Evolutionary conservation across 2,329 filamentous ascomycete species (phyloP).

Genomic region (Chaetomium sp.): DNA sequence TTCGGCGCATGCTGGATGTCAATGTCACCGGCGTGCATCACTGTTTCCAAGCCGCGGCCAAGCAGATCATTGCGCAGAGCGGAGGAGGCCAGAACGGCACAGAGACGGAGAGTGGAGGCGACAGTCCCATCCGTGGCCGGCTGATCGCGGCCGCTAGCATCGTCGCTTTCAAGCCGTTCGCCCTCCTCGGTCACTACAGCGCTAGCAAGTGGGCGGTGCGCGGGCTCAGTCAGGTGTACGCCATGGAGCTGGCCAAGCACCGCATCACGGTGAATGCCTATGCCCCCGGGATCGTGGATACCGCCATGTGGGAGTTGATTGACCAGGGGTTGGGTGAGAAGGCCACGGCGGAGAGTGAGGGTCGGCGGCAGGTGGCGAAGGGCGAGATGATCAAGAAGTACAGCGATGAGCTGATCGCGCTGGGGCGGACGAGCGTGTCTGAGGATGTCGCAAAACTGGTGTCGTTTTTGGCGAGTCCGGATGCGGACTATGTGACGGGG

Average conservation of each 20-base stretch:
- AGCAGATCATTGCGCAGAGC: slow-evolving; percentile 57
- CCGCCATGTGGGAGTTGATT: slow-evolving; percentile 63
- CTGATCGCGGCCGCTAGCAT: slow-evolving; percentile 49
- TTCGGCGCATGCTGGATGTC: slow-evolving; percentile 54
- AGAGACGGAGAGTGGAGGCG: slow-evolving; percentile 17
- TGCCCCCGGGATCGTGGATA: slow-evolving; percentile 61
- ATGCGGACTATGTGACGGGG: slow-evolving; percentile 20
- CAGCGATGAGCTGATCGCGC: slow-evolving; percentile 25
- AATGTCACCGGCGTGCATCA: slow-evolving; percentile 62
- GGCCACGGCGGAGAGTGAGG: slow-evolving; percentile 31
- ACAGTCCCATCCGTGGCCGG: slow-evolving; percentile 35
- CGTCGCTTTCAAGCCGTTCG: slow-evolving; percentile 54
- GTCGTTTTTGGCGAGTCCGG: slow-evolving; percentile 34
- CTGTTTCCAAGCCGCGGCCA: slow-evolving; percentile 56
- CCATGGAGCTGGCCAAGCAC: slow-evolving; percentile 58
- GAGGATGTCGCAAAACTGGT: slow-evolving; percentile 44
- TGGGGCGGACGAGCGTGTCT: slow-evolving; percentile 40
- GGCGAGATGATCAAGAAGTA: slow-evolving; percentile 18
- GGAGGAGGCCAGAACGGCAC: background rate
- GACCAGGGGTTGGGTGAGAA: slow-evolving; percentile 51
- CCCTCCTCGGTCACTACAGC: slow-evolving; percentile 55
- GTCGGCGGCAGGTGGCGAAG: slow-evolving; percentile 27
- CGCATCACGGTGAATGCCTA: slow-evolving; percentile 62
- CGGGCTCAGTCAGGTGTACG: slow-evolving; percentile 59
- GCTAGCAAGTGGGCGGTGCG: slow-evolving; percentile 62